These are phyloP conservation scores for Mycosarcoma maydis DNA, from an alignment of 1,284 basidiomycete species.

Conservation along the genomic window DNA sequence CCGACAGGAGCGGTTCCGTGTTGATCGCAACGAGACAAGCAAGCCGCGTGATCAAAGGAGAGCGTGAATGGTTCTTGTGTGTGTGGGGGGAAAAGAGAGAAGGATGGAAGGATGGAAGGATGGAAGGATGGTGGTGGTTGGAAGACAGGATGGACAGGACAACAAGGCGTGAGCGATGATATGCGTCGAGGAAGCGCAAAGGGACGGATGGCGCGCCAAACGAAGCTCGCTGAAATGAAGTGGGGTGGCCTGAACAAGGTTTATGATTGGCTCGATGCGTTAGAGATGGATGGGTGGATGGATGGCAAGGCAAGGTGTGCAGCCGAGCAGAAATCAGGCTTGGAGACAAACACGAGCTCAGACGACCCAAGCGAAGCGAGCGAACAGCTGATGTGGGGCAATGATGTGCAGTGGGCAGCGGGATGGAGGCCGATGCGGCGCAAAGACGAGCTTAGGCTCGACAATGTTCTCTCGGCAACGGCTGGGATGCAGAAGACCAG, in stretches of 20 bases:
- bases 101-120: not conserved
- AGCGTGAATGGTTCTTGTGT: too few species aligned
- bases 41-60: not conserved
- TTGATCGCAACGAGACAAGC: too few species aligned
- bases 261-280: not conserved
- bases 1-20: too few species aligned
- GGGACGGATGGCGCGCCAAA: too few species aligned
- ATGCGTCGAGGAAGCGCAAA: not conserved
- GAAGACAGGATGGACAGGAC: too few species aligned
- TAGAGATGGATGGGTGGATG: constrained; percentile 3
- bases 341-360: not conserved
- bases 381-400: constrained; percentile 4
- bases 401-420: not conserved
- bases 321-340: not conserved
- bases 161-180: too few species aligned
- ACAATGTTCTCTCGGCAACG: constrained; percentile 16
- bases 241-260: constrained; percentile 16
- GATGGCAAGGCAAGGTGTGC: not conserved
- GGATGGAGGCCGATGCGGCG: not conserved
- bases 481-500: constrained; percentile 3
- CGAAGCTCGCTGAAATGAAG: constrained; percentile 2
- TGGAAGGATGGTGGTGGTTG: not conserved
- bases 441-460: not conserved
- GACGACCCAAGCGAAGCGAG: not conserved
- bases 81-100: not conserved